phyloP scores from a whole-genome alignment of 2,329 filamentous ascomycete genomes.

The Epichloe gansuensis region DNA sequence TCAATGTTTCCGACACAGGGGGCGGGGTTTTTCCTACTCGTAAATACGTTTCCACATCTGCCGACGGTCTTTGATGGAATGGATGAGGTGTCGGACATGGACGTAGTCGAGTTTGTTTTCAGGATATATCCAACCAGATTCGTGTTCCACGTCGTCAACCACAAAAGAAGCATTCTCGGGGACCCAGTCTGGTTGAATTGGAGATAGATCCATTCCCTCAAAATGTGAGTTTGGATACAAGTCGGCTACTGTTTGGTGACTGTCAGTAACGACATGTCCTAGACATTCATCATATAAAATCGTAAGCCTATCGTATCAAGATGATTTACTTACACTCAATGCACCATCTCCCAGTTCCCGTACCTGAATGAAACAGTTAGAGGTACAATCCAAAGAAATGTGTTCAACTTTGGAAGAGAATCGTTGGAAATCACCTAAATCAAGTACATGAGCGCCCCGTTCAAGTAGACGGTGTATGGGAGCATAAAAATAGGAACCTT shows the following conservation, averaged over 20 bases:
- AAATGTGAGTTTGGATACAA: constrained; percentile 31
- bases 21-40: constrained; percentile 23
- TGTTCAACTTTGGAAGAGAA: neutral
- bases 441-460: constrained; percentile 30
- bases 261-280: neutral
- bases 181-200: constrained; percentile 39
- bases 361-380: constrained; percentile 21
- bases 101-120: constrained; percentile 36
- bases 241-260: constrained; percentile 29
- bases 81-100: constrained; percentile 34
- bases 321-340: constrained; percentile 31
- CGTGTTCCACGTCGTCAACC: constrained; percentile 39
- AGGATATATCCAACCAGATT: constrained; percentile 35
- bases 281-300: neutral
- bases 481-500: constrained; percentile 30
- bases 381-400: neutral
- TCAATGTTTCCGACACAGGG: neutral
- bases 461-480: constrained; percentile 28
- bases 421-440: constrained; percentile 26
- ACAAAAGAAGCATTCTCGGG: constrained; percentile 39
- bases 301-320: neutral
- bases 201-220: constrained; percentile 38
- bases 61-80: constrained; percentile 30
- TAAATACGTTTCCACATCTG: constrained; percentile 30
- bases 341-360: constrained; percentile 39